These are phyloP conservation scores for Globisporangium okanoganense DNA, from an alignment of 352 stramenopile genomes.

Conservation along the genomic window DNA sequence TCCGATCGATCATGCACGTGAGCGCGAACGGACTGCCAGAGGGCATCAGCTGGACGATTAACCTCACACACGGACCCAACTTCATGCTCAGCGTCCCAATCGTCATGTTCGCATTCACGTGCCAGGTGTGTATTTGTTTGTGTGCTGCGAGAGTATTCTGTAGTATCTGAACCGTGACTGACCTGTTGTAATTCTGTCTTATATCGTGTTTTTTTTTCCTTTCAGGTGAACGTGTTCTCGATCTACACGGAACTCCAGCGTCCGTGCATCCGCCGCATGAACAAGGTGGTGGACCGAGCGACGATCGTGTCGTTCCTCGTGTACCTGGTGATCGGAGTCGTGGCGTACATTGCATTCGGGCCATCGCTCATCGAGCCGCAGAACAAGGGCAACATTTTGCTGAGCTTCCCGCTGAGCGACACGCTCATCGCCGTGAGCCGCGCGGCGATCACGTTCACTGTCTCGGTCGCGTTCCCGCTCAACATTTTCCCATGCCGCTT, in stretches of 20 bases:
- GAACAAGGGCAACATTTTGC: constrained; percentile 80
- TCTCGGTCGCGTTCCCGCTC: constrained; percentile 78
- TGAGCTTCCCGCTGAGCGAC: constrained; percentile 76
- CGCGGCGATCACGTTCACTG: constrained; percentile 84
- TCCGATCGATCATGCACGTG: constrained; percentile 74
- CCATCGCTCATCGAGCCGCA: constrained; percentile 52
- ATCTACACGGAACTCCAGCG: constrained; percentile 88
- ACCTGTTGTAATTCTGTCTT: not conserved
- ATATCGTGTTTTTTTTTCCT: too few species aligned
- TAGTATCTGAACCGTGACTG: not conserved
- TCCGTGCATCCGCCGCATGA: constrained; percentile 84
- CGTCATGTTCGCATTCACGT: constrained; percentile 89
- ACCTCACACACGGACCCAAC: constrained; percentile 57
- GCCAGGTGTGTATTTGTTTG: constrained; percentile 37
- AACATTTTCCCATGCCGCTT: constrained; percentile 88
- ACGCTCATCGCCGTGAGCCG: constrained; percentile 76
- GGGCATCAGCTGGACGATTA: constrained; percentile 71
- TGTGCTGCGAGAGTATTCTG: not conserved
- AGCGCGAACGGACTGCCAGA: constrained; percentile 50
- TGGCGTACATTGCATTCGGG: constrained; percentile 80
- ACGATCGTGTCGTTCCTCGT: constrained; percentile 70
- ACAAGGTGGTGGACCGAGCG: constrained; percentile 83
- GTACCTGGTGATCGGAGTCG: constrained; percentile 74
- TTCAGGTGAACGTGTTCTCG: constrained; percentile 85
- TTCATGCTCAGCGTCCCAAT: constrained; percentile 87